These are phyloP conservation scores for Eucalyptus decipiens DNA, from an alignment of 345 rosid species.

Conservation along the genomic window DNA sequence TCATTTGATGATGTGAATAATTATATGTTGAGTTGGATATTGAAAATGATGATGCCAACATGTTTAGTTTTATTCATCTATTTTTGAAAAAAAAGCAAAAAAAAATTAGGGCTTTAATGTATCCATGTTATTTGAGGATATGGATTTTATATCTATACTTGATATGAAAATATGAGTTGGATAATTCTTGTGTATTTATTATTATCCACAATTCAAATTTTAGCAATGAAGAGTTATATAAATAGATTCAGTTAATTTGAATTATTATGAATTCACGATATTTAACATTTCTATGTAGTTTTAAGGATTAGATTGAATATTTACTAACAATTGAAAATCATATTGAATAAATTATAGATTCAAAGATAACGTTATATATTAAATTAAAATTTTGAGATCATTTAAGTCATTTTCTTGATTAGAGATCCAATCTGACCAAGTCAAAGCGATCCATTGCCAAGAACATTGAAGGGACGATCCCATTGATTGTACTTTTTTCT, in stretches of 20 bases:
- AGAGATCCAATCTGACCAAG: not conserved
- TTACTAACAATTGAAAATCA: accelerated
- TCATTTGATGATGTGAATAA: accelerated
- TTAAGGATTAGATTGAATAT: too few relatives aligned
- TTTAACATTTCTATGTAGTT: too few relatives aligned
- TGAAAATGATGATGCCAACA: not conserved
- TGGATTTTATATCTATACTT: not conserved
- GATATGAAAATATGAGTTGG: too few relatives aligned
- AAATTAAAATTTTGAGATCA: too few relatives aligned
- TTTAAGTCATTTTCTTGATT: too few relatives aligned
- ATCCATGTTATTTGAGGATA: not conserved
- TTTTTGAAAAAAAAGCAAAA: accelerated
- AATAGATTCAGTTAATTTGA: accelerated
- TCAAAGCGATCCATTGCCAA: not conserved
- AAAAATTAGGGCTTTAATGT: not conserved
- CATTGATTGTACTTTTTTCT: not conserved
- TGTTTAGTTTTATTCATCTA: not conserved
- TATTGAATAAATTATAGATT: too few relatives aligned
- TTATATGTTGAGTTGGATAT: not conserved
- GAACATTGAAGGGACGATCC: not conserved
- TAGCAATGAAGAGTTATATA: accelerated
- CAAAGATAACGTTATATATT: accelerated
- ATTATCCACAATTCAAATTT: not conserved
- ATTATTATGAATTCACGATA: accelerated
- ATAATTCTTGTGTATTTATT: too few relatives aligned